A percentile compares a stretch with the other conserved stretches of the same genome.
Conservation (phyloP, 208 protist genomes). For the Vickermania spadyakhi region DNA sequence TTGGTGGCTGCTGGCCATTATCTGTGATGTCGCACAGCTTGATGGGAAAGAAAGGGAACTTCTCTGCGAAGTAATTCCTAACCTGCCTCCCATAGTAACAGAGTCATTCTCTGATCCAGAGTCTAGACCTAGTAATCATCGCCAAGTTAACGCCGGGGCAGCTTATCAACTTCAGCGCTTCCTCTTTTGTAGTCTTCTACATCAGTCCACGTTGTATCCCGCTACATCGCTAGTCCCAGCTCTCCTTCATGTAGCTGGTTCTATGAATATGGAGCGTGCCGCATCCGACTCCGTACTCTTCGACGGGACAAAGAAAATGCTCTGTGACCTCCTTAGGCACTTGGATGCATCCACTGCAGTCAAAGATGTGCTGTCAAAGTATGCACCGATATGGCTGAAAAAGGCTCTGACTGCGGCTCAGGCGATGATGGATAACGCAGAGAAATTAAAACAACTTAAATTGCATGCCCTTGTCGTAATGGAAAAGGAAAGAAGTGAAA, state of each 20-base stretch:
- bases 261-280: conserved; percentile 13
- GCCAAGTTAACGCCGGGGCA: too few relatives aligned
- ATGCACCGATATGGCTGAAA: not conserved
- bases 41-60: not conserved
- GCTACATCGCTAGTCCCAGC: conserved; percentile 11
- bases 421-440: too few relatives aligned
- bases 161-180: conserved; percentile 16
- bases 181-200: conserved; percentile 34
- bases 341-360: too few relatives aligned
- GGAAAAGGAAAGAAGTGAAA: too few relatives aligned
- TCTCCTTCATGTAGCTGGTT: conserved; percentile 42
- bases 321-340: too few relatives aligned
- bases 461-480: too few relatives aligned
- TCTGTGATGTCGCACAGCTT: not conserved
- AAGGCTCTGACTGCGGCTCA: not conserved
- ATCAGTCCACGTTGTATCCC: conserved; percentile 31
- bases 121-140: not conserved
- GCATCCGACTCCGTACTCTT: conserved; percentile 19
- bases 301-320: too few relatives aligned
- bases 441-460: too few relatives aligned
- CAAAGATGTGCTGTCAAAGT: not conserved
- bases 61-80: not conserved
- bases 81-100: not conserved
- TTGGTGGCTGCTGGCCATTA: not conserved
- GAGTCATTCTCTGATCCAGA: not conserved